A percentile compares a stretch with the other conserved stretches of the same genome.
Evolutionary conservation across 148 eudicot species (phyloP).

Genomic region (Dianthus caryophyllus): DNA sequence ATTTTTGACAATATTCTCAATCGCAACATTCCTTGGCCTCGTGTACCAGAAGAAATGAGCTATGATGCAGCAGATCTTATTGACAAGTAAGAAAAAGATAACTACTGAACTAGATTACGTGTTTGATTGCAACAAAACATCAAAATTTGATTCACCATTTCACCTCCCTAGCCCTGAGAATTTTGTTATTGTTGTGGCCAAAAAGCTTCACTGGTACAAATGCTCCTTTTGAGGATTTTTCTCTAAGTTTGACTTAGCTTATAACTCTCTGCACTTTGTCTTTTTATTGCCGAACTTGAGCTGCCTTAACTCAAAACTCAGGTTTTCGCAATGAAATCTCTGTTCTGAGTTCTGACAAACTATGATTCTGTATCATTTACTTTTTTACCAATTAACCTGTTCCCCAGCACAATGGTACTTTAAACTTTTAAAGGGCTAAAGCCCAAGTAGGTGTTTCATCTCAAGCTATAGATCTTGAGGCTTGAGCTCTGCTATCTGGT

Average conservation of each 20-base stretch:
- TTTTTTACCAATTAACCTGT: neutral
- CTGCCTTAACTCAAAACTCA: neutral
- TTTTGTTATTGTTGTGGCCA: neutral
- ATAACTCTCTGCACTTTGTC: neutral
- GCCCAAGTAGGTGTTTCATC: neutral
- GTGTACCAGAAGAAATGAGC: conserved; percentile 91
- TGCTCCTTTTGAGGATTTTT: neutral
- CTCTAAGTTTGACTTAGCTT: neutral
- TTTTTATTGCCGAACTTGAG: neutral
- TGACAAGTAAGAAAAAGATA: conserved; percentile 49
- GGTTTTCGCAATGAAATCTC: neutral
- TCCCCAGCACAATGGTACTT: neutral
- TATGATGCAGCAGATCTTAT: conserved; percentile 75
- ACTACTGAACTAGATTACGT: neutral
- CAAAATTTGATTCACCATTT: neutral
- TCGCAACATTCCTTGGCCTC: conserved; percentile 92
- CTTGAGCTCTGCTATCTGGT: neutral
- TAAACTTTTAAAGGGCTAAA: neutral
- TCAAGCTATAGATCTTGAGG: neutral
- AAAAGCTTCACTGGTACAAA: neutral
- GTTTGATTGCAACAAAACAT: neutral
- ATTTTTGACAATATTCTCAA: conserved; percentile 97
- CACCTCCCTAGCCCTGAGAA: neutral
- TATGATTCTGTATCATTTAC: neutral
- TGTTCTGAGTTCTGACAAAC: neutral